Evolutionary conservation across 2,329 filamentous ascomycete genomes (phyloP).

Genomic region (Clonostachys rosea): DNA sequence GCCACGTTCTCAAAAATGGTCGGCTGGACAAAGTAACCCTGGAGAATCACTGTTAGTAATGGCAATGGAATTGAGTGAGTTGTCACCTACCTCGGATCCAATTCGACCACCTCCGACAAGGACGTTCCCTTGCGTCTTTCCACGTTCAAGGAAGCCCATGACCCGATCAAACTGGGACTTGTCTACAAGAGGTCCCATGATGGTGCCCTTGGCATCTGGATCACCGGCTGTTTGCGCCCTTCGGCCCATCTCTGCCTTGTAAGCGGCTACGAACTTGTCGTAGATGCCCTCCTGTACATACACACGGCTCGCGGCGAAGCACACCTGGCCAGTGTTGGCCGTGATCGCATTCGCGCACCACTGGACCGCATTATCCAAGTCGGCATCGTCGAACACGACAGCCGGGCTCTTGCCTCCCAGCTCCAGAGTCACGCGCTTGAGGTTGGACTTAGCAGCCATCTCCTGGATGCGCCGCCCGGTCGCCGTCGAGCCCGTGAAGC

Average conservation of each 20-base stretch:
- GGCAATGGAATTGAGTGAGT: background rate
- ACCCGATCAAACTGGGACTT: constrained; percentile 40
- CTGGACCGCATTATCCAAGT: constrained; percentile 53
- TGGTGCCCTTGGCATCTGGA: constrained; percentile 51
- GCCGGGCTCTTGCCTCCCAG: constrained; percentile 66
- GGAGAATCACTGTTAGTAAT: background rate
- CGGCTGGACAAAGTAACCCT: constrained; percentile 37
- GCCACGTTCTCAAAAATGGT: constrained; percentile 38
- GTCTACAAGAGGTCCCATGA: constrained; percentile 53
- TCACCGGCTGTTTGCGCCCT: constrained; percentile 54
- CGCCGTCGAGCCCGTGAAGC: constrained; percentile 65
- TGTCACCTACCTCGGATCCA: constrained; percentile 23
- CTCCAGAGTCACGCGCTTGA: constrained; percentile 69
- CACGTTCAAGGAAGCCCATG: constrained; percentile 34
- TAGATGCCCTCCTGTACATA: constrained; percentile 62
- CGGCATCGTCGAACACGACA: constrained; percentile 60
- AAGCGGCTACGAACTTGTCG: constrained; percentile 49
- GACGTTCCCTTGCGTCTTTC: constrained; percentile 25
- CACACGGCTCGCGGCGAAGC: constrained; percentile 68
- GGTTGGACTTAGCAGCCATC: constrained; percentile 56
- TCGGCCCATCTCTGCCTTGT: constrained; percentile 56
- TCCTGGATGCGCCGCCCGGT: constrained; percentile 63
- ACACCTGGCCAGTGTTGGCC: constrained; percentile 70
- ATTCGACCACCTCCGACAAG: constrained; percentile 29
- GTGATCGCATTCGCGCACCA: constrained; percentile 44